A percentile compares a stretch with the other conserved stretches of the same genome.
These are phyloP conservation scores for Camillea tinctor DNA, from an alignment of 2,329 filamentous ascomycete species.

Conservation along the genomic window DNA sequence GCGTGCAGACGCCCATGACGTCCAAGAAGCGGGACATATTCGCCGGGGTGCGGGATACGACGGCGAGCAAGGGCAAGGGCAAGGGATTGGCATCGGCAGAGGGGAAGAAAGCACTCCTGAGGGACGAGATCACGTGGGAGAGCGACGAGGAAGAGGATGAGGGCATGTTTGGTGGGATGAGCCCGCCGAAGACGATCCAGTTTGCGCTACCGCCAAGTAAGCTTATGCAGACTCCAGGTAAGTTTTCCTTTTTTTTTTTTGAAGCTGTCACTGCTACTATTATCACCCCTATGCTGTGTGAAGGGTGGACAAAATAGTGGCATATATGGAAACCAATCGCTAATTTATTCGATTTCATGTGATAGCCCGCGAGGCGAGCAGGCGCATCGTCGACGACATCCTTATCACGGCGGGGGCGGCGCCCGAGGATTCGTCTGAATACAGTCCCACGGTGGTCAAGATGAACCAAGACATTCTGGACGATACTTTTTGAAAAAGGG, in stretches of 20 bases:
- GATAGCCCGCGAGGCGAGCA: constrained; percentile 76
- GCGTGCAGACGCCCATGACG: constrained; percentile 73
- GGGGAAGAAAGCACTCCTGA: constrained; percentile 29
- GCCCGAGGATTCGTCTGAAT: constrained; percentile 53
- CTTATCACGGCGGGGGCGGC: constrained; percentile 71
- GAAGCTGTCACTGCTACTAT: too few species aligned
- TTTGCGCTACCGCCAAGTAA: constrained; percentile 77
- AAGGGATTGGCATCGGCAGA: constrained; percentile 17
- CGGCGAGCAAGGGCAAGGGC: constrained; percentile 22
- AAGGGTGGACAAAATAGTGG: not conserved
- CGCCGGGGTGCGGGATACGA: constrained; percentile 24
- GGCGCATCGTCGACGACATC: constrained; percentile 77
- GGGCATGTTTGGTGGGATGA: constrained; percentile 68
- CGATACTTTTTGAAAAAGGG: constrained; percentile 54
- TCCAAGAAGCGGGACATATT: constrained; percentile 52
- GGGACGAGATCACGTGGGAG: constrained; percentile 67
- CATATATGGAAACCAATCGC: not conserved
- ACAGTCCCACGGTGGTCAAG: constrained; percentile 65
- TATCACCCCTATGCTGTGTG: too few species aligned
- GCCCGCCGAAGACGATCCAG: constrained; percentile 90
- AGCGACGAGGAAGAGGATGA: constrained; percentile 70
- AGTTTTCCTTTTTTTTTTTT: constrained; percentile 25
- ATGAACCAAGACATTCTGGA: constrained; percentile 62
- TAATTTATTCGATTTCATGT: not conserved
- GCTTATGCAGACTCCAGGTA: constrained; percentile 77